These are phyloP conservation scores for Epicoccum sorghinum DNA, from an alignment of 2,329 filamentous ascomycete species.

Conservation along the genomic window DNA sequence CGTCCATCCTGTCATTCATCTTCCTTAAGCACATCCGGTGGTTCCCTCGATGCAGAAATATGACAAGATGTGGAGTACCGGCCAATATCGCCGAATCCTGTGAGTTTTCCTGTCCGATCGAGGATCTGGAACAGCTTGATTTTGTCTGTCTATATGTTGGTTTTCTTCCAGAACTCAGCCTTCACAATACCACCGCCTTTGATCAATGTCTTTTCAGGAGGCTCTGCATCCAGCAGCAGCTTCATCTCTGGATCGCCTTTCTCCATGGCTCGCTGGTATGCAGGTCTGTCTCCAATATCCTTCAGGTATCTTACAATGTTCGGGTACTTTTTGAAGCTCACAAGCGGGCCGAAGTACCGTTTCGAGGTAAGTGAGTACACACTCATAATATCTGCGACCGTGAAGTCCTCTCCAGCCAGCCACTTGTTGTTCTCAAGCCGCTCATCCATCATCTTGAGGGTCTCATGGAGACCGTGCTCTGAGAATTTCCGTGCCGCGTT, in stretches of 20 bases:
- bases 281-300: slow-evolving; percentile 23
- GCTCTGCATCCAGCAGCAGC: slow-evolving; percentile 21
- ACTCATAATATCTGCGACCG: slow-evolving; percentile 68
- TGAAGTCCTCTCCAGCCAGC: slow-evolving; percentile 66
- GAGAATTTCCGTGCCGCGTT: slow-evolving; percentile 22
- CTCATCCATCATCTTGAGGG: slow-evolving; percentile 54
- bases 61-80: too few relatives aligned
- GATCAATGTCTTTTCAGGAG: slow-evolving; percentile 23
- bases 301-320: slow-evolving; percentile 27
- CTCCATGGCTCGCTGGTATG: slow-evolving; percentile 56
- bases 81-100: too few relatives aligned
- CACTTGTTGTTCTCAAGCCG: slow-evolving; percentile 56
- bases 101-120: too few relatives aligned
- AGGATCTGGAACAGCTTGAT: too few relatives aligned
- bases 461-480: slow-evolving; percentile 38
- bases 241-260: slow-evolving; percentile 57
- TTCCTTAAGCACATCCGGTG: too few relatives aligned
- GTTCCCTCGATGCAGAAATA: too few relatives aligned
- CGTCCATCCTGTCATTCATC: too few relatives aligned
- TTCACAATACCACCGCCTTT: slow-evolving; percentile 18
- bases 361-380: slow-evolving; percentile 66
- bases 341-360: slow-evolving; percentile 54
- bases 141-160: background rate
- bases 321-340: slow-evolving; percentile 21
- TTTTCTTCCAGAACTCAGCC: slow-evolving; percentile 23